phyloP scores from a whole-genome alignment of 495 filamentous ascomycete genomes.

The Aspergillus ostianus region DNA sequence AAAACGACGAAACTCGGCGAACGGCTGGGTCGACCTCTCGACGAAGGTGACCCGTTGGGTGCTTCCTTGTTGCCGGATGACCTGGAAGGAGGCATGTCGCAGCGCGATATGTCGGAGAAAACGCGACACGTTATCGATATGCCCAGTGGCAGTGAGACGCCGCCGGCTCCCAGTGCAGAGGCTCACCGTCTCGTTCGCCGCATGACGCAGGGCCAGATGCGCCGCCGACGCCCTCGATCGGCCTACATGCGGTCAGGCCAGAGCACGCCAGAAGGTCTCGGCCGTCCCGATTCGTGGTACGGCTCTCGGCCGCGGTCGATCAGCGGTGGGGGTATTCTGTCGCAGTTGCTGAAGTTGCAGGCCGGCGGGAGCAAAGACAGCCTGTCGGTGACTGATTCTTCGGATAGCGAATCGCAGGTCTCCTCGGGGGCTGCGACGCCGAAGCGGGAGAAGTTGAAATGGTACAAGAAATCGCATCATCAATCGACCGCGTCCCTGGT shows the following conservation, averaged over 20 bases:
- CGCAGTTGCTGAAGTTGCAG: conserved; percentile 41
- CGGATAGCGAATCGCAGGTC: conserved; percentile 37
- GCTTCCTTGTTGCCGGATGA: conserved; percentile 37
- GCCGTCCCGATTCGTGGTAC: conserved; percentile 33
- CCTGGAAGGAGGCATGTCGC: conserved; percentile 27
- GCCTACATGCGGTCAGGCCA: conserved; percentile 41
- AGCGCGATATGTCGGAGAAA: conserved; percentile 23
- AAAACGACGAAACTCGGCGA: conserved; percentile 35
- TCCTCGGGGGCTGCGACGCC: conserved; percentile 40
- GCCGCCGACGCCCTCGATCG: conserved; percentile 32
- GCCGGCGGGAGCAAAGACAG: conserved; percentile 33
- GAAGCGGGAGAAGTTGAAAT: conserved; percentile 57
- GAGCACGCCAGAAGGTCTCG: conserved; percentile 35
- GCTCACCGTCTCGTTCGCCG: conserved; percentile 45
- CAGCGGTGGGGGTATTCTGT: conserved; percentile 39
- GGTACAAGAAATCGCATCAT: conserved; percentile 58
- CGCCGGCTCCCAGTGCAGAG: conserved; percentile 34
- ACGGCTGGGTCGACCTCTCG: conserved; percentile 38
- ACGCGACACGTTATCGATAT: conserved; percentile 23
- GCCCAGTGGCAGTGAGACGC: conserved; percentile 17
- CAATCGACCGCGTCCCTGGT: conserved; percentile 44
- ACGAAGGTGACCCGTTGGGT: conserved; percentile 39
- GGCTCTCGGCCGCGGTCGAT: conserved; percentile 19
- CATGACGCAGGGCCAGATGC: conserved; percentile 34
- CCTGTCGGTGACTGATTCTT: conserved; percentile 38